Percentiles rank a stretch among this genome's conserved stretches.
Conservation (phyloP, 257 asterid species). For the Sherardia arvensis region DNA sequence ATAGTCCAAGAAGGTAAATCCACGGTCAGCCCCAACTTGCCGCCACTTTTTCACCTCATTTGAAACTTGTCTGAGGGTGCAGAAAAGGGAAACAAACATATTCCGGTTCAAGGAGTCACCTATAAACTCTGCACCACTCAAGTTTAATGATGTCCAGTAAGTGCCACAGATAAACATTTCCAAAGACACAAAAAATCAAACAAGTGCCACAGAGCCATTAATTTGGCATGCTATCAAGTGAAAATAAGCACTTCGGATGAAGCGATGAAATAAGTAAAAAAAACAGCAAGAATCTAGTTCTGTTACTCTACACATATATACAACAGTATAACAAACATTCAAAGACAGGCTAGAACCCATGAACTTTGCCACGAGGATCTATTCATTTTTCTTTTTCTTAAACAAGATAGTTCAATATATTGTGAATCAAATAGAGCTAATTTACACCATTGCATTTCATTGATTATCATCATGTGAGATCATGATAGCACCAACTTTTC, state of each 20-base stretch:
- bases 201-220: background rate
- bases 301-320: too few relatives aligned
- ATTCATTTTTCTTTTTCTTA: background rate
- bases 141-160: constrained; percentile 34
- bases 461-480: background rate
- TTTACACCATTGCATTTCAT: too few relatives aligned
- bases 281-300: too few relatives aligned
- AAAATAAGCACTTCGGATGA: too few relatives aligned
- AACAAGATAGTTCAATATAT: background rate
- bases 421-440: background rate
- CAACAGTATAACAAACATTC: too few relatives aligned
- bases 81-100: constrained; percentile 89
- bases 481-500: background rate
- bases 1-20: constrained; percentile 74
- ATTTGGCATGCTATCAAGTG: too few relatives aligned
- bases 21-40: constrained; percentile 93
- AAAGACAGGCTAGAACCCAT: background rate
- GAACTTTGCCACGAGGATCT: background rate
- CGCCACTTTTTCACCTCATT: constrained; percentile 87
- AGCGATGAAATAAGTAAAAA: too few relatives aligned
- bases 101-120: constrained; percentile 96
- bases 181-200: constrained; percentile 5
- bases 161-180: constrained; percentile 12
- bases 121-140: constrained; percentile 81
- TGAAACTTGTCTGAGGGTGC: constrained; percentile 56